Percentiles rank a stretch among this genome's conserved stretches.
Evolutionary conservation across 2,329 filamentous ascomycete species (phyloP).

Genomic region (Sphaceloma murrayae): DNA sequence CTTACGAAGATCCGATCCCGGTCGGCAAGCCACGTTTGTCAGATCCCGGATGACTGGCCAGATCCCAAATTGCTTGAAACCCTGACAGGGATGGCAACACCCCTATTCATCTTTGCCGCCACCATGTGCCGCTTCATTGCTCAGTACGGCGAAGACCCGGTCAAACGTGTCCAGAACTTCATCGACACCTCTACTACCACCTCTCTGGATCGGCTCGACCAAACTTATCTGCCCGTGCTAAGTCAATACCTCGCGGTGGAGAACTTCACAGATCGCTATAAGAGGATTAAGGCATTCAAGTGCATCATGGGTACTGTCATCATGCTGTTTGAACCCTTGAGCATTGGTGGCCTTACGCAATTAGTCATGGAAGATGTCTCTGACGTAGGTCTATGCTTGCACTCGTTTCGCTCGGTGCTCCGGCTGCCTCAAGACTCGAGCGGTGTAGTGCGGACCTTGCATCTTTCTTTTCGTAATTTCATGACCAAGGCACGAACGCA

Average conservation of each 20-base stretch:
- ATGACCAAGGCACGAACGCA: conserved; percentile 23
- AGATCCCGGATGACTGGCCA: conserved; percentile 25
- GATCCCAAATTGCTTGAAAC: conserved; percentile 20
- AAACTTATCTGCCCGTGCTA: conserved; percentile 20
- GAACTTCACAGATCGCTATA: conserved; percentile 23
- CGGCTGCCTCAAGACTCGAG: no score
- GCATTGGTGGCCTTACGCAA: neutral
- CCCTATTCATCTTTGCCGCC: conserved; percentile 32
- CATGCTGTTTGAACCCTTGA: conserved; percentile 15
- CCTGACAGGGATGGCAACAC: conserved; percentile 27
- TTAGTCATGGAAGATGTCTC: neutral
- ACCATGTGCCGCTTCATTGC: conserved; percentile 23
- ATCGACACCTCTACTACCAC: conserved; percentile 23
- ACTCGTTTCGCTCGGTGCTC: no score
- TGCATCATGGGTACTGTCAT: conserved; percentile 6
- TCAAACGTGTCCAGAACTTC: conserved; percentile 18
- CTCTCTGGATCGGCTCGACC: conserved; percentile 21
- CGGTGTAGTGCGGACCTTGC: conserved; percentile 23
- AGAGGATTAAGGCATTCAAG: conserved; percentile 20
- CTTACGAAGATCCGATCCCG: conserved; percentile 21
- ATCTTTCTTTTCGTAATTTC: conserved; percentile 24
- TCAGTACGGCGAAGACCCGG: neutral
- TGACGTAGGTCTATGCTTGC: no score
- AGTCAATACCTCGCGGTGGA: neutral
- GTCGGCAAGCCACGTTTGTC: neutral